These are phyloP conservation scores for Acer campestre DNA, from an alignment of 345 rosid species.

Conservation along the genomic window DNA sequence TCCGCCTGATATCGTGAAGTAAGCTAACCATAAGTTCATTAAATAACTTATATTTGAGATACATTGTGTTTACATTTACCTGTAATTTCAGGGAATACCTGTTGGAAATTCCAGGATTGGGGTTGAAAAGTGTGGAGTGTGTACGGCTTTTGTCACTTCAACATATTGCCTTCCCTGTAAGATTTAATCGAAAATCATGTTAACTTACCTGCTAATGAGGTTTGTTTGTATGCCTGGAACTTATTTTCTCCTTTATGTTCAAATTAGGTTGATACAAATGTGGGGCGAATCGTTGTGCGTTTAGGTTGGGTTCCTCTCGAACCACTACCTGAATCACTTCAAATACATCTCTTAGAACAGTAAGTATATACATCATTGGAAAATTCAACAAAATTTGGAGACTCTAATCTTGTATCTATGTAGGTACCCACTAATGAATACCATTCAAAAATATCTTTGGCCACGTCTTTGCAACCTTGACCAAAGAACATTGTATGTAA, in stretches of 20 bases:
- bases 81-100: constrained; percentile 48
- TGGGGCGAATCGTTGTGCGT: constrained; percentile 68
- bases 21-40: constrained; percentile 20
- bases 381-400: not conserved
- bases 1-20: constrained; percentile 62
- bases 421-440: constrained; percentile 67
- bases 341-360: constrained; percentile 59
- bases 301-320: constrained; percentile 83
- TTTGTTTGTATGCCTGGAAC: not conserved
- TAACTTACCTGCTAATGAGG: not conserved
- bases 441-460: constrained; percentile 69
- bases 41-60: constrained; percentile 1
- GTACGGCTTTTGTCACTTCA: constrained; percentile 58
- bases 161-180: constrained; percentile 69
- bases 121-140: constrained; percentile 71
- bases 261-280: constrained; percentile 73
- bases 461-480: constrained; percentile 58
- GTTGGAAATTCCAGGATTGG: constrained; percentile 38
- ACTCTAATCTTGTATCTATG: not conserved
- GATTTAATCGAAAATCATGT: not conserved
- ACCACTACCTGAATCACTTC: constrained; percentile 55
- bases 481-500: constrained; percentile 49
- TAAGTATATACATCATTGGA: constrained; percentile 23
- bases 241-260: not conserved
- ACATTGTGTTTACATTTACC: not conserved